A percentile compares a stretch with the other conserved stretches of the same genome.
Conservation (phyloP, 768 basidiomycete species). For the Artomyces pyxidatus region DNA sequence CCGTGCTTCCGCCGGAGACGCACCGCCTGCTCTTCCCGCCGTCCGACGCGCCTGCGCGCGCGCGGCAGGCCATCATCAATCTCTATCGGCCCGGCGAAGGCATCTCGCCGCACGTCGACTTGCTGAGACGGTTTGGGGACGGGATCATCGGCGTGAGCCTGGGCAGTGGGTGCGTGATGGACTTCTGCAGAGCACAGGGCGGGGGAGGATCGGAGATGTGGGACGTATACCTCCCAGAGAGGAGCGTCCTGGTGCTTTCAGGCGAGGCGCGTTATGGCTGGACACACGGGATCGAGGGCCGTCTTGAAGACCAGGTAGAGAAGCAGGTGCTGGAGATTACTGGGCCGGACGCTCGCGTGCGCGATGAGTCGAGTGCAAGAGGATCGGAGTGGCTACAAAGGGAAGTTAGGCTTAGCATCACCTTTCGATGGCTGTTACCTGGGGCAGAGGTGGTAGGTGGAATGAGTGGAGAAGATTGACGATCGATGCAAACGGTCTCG, state of each 20-base stretch:
- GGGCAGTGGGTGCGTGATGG: slow-evolving; percentile 74
- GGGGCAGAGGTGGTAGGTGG: slow-evolving; percentile 71
- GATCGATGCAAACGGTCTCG: neutral
- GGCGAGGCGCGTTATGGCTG: slow-evolving; percentile 79
- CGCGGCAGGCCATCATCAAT: slow-evolving; percentile 86
- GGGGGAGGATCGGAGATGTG: slow-evolving; percentile 12
- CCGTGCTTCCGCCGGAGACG: slow-evolving; percentile 38
- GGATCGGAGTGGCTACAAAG: slow-evolving; percentile 38
- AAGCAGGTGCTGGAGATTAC: slow-evolving; percentile 14
- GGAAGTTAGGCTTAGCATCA: slow-evolving; percentile 65
- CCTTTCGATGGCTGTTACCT: slow-evolving; percentile 78
- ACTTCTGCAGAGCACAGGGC: slow-evolving; percentile 33
- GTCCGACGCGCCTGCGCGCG: slow-evolving; percentile 27
- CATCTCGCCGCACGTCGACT: slow-evolving; percentile 82
- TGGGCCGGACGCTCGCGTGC: neutral
- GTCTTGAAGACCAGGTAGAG: slow-evolving; percentile 53
- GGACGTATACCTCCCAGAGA: slow-evolving; percentile 65
- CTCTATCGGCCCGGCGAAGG: slow-evolving; percentile 86
- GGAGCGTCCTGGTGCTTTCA: slow-evolving; percentile 71
- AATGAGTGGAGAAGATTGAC: neutral
- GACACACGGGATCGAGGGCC: slow-evolving; percentile 79
- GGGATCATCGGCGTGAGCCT: slow-evolving; percentile 87
- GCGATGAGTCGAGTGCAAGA: too few relatives aligned
- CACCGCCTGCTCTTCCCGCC: slow-evolving; percentile 57
- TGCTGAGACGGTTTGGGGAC: slow-evolving; percentile 77